phyloP scores from a whole-genome alignment of 768 basidiomycete species.

The Tephrocybe sp. region DNA sequence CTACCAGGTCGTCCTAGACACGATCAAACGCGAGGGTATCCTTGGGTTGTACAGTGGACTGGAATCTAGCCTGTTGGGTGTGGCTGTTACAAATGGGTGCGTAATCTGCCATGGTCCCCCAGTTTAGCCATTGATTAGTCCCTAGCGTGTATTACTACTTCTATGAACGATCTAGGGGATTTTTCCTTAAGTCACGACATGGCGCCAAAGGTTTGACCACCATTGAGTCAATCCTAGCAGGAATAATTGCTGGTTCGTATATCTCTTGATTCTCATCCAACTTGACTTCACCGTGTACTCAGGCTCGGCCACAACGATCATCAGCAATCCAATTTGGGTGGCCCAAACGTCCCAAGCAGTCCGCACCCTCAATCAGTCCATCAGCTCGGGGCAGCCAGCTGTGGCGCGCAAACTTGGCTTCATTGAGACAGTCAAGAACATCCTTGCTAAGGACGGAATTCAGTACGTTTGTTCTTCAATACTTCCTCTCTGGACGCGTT shows the following conservation, averaged over 20 bases:
- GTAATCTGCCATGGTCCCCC: conserved; percentile 16
- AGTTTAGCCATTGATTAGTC: not conserved
- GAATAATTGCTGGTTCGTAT: conserved; percentile 76
- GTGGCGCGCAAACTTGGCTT: conserved; percentile 53
- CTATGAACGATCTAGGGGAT: conserved; percentile 70
- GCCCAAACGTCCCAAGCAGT: conserved; percentile 90
- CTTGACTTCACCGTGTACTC: not conserved
- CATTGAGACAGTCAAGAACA: conserved; percentile 63
- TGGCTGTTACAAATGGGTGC: conserved; percentile 91
- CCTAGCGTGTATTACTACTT: conserved; percentile 90
- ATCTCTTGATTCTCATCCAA: not conserved
- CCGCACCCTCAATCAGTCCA: conserved; percentile 42
- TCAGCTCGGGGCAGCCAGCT: conserved; percentile 26
- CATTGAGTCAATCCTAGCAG: conserved; percentile 86
- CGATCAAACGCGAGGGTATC: conserved; percentile 82
- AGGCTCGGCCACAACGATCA: conserved; percentile 88
- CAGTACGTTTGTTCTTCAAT: conserved; percentile 26
- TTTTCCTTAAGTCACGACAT: conserved; percentile 51
- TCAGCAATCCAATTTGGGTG: conserved; percentile 97
- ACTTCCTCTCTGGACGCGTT: not conserved
- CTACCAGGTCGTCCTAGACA: conserved; percentile 67
- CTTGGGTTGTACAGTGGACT: conserved; percentile 87
- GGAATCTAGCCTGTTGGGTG: conserved; percentile 81
- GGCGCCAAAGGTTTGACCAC: conserved; percentile 76
- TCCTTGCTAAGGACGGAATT: conserved; percentile 72